phyloP scores from a whole-genome alignment of 108 stramenopile species.

The Skeletonema menzelii region DNA sequence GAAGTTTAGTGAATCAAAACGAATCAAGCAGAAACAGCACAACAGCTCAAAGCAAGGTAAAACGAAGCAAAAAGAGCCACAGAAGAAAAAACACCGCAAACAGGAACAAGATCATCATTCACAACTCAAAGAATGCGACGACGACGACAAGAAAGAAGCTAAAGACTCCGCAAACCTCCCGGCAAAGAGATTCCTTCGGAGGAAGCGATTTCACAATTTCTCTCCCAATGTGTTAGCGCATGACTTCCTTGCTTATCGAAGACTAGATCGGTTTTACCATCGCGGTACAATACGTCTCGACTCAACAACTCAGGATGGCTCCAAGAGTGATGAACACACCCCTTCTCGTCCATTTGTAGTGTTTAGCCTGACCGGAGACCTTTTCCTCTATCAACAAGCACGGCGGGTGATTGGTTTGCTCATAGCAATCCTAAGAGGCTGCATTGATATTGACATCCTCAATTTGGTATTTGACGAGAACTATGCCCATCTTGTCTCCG shows the following conservation, averaged over 20 bases:
- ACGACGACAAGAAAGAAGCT: constrained; percentile 5
- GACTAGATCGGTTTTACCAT: constrained; percentile 78
- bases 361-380: constrained; percentile 71
- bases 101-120: background rate
- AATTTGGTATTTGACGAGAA: constrained; percentile 85
- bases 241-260: constrained; percentile 66
- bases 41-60: background rate
- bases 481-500: constrained; percentile 71
- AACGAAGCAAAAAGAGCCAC: constrained; percentile 6
- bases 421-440: constrained; percentile 62
- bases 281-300: constrained; percentile 62
- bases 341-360: constrained; percentile 56
- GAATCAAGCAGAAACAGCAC: constrained; percentile 29
- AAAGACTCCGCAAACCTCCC: background rate
- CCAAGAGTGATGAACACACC: constrained; percentile 2
- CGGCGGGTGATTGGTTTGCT: constrained; percentile 66
- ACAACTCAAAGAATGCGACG: background rate
- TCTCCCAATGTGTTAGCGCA: constrained; percentile 65
- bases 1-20: constrained; percentile 42
- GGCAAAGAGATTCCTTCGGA: constrained; percentile 35
- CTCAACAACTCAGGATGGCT: background rate
- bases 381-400: constrained; percentile 73
- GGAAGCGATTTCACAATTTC: constrained; percentile 83
- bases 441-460: constrained; percentile 67
- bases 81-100: constrained; percentile 9